A percentile compares a stretch with the other conserved stretches of the same genome.
Evolutionary conservation across 306 rosid genomes (phyloP).

Genomic region (Luffa aegyptiaca): DNA sequence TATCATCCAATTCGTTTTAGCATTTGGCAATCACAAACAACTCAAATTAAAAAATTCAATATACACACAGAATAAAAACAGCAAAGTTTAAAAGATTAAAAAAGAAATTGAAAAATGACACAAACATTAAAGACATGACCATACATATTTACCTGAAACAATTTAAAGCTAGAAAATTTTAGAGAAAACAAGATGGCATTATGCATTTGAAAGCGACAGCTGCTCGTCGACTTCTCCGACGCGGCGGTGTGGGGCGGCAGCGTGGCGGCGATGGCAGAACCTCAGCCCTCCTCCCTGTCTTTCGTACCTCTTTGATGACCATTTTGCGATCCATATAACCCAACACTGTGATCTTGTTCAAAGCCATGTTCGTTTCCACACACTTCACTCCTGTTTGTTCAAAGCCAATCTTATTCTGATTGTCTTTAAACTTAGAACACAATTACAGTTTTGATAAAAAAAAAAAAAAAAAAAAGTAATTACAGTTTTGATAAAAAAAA

Average conservation of each 20-base stretch:
- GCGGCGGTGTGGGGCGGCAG: neutral
- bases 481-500: no score
- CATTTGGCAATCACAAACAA: no score
- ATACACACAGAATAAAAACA: neutral
- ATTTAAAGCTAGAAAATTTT: neutral
- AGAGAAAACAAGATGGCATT: constrained; percentile 1
- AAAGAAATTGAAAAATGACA: no score
- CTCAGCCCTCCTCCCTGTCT: neutral
- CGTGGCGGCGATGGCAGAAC: neutral
- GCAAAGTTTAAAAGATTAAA: neutral
- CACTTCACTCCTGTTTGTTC: neutral
- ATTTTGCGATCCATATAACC: neutral
- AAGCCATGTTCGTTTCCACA: neutral
- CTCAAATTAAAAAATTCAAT: neutral
- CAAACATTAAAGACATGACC: neutral
- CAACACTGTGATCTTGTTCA: neutral
- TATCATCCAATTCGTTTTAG: neutral
- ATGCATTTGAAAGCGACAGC: neutral
- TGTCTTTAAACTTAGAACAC: no score
- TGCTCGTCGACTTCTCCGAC: neutral
- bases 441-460: no score
- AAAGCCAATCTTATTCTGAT: no score
- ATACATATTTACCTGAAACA: neutral
- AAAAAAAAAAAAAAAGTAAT: no score
- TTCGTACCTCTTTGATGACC: neutral